Conservation (phyloP, 73 alveolate genomes). For the Paramecium sexaurelia region DNA sequence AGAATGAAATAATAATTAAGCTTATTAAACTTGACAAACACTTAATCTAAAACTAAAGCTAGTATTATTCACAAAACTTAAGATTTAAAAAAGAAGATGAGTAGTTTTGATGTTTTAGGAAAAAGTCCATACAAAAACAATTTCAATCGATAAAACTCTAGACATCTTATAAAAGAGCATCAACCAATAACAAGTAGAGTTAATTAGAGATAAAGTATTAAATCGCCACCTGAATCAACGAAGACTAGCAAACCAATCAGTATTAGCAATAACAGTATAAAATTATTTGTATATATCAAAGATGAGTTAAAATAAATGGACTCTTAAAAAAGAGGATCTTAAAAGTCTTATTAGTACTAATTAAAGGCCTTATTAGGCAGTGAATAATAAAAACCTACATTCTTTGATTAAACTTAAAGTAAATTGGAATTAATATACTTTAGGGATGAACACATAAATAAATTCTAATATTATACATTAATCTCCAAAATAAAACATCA, state of each 20-base stretch:
- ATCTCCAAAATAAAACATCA: background rate
- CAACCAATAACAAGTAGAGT: slow-evolving; percentile 2
- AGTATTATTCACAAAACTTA: background rate
- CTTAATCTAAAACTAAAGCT: background rate
- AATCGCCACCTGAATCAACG: slow-evolving; percentile 7
- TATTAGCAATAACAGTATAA: background rate
- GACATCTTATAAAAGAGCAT: background rate
- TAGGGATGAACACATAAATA: background rate
- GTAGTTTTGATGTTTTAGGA: slow-evolving; percentile 22
- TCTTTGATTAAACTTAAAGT: background rate
- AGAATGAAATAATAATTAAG: background rate
- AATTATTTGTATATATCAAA: background rate
- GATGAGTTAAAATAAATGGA: background rate
- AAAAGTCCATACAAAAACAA: slow-evolving; percentile 2
- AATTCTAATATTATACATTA: background rate
- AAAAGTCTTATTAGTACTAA: background rate
- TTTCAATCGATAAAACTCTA: background rate
- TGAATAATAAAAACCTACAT: background rate
- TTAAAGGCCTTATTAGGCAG: background rate
- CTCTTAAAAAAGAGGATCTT: background rate
- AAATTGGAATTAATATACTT: background rate
- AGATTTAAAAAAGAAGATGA: background rate
- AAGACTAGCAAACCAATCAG: slow-evolving; percentile 25
- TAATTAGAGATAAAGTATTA: background rate
- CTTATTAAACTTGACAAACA: background rate